Conservation (phyloP, 371 early-diverging fungal genomes). For the Apophysomyces variabilis region DNA sequence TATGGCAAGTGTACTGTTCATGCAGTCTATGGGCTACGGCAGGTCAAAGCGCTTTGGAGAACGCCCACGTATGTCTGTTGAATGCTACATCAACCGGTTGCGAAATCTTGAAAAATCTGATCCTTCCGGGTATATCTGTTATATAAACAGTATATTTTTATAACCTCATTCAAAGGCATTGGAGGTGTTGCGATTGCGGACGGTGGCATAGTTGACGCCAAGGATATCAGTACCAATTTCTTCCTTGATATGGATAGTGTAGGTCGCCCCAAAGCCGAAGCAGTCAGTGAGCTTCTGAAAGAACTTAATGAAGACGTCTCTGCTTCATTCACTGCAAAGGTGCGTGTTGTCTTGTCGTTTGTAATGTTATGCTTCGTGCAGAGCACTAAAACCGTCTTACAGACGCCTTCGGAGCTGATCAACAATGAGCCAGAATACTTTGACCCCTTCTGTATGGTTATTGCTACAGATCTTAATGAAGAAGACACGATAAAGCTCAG, state of each 20-base stretch:
- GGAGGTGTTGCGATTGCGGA: conserved; percentile 89
- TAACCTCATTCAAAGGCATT: conserved; percentile 64
- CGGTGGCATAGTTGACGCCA: conserved; percentile 58
- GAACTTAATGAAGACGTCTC: conserved; percentile 90
- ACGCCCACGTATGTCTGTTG: conserved; percentile 81
- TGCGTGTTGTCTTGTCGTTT: conserved; percentile 16
- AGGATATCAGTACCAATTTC: conserved; percentile 87
- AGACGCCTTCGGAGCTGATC: conserved; percentile 48
- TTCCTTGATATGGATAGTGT: conserved; percentile 74
- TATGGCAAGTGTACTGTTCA: background rate
- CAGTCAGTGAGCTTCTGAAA: conserved; percentile 65
- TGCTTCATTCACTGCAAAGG: conserved; percentile 59
- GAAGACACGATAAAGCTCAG: conserved; percentile 59
- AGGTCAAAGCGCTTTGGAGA: conserved; percentile 90
- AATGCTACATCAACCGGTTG: conserved; percentile 85
- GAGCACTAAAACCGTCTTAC: background rate
- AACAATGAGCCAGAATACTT: conserved; percentile 65
- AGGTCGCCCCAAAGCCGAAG: conserved; percentile 70
- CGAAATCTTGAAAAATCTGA: conserved; percentile 92
- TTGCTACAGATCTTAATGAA: conserved; percentile 71
- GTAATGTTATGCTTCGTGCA: no score
- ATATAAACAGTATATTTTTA: background rate
- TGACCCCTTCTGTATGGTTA: conserved; percentile 70
- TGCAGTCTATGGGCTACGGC: conserved; percentile 88
- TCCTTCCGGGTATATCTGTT: conserved; percentile 82